Percentiles rank a stretch among this genome's conserved stretches.
These are phyloP conservation scores for Beta macrorhiza DNA, from an alignment of 179 eudicot species.

Conservation along the genomic window DNA sequence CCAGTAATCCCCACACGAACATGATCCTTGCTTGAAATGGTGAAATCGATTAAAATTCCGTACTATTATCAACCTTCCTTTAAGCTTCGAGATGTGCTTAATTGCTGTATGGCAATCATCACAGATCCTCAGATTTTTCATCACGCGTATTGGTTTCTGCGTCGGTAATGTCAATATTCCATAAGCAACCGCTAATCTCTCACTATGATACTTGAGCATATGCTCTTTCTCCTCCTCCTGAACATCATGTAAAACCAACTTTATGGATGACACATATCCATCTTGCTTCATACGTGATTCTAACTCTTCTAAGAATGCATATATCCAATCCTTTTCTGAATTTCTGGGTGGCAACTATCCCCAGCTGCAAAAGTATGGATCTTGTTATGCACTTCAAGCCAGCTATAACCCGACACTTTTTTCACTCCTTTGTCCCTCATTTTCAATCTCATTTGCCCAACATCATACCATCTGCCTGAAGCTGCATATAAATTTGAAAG, in stretches of 20 bases:
- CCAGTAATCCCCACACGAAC: conserved; percentile 24
- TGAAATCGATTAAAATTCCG: conserved; percentile 16
- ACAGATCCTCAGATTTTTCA: conserved; percentile 20
- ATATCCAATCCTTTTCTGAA: conserved; percentile 10
- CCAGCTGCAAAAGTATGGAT: conserved; percentile 20
- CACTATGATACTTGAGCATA: conserved; percentile 23
- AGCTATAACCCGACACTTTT: conserved; percentile 16
- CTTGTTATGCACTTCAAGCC: conserved; percentile 23
- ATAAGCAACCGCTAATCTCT: conserved; percentile 17
- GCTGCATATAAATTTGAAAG: conserved; percentile 21
- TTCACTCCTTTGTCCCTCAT: conserved; percentile 22
- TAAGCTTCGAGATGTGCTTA: conserved; percentile 17
- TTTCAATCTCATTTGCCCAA: conserved; percentile 12
- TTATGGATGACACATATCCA: conserved; percentile 1
- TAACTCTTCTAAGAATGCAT: conserved; percentile 16
- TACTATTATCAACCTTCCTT: conserved; percentile 12
- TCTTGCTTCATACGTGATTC: conserved; percentile 18
- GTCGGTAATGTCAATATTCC: conserved; percentile 5
- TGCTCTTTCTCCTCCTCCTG: conserved; percentile 21
- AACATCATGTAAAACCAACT: conserved; percentile 21
- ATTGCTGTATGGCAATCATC: conserved; percentile 22
- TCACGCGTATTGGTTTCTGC: conserved; percentile 10
- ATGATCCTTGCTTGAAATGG: conserved; percentile 11
- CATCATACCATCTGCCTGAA: conserved; percentile 20
- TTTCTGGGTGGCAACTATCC: conserved; percentile 15